Base-by-base conservation (phyloP, 1,284 basidiomycete genomes). In the Rhodotorula mucilaginosa region DNA sequence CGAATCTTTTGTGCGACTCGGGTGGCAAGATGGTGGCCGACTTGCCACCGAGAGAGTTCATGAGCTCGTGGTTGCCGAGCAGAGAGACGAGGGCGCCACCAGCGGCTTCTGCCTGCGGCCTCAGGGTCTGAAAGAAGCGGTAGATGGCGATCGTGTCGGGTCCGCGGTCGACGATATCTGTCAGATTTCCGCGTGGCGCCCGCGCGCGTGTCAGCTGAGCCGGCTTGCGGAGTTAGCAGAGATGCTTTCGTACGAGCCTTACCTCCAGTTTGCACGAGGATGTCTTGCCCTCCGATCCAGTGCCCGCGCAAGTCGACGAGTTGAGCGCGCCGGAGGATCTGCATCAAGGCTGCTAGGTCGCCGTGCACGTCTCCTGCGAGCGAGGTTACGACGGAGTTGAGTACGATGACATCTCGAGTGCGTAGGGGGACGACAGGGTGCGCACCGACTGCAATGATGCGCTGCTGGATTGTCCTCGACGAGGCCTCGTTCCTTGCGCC, bases 61-160 rank as follows among this genome's bases (percentile, higher is more conserved):
- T 69, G 85, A 87, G 88, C 79, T 92, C 91, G 74, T 93, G 91
- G 78, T 94, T 97, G n/a, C 94, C 94, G 39, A 96, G 82, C 69
- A 92, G 85, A 23, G 86, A 88, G 44, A 95, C 80, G 18, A 97
- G 85, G 15, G 84, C 84, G 0, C 91, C 93, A 2, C 92, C 92
- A 10, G 81, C 84, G 1, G 81, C 81, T 2, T 82, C 80, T 2
- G 93, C 93, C 80, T 96, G 88, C 15, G 83, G 84, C n/a, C 93
- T 87, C 19, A 97, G 84, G 58, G 83, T 83, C 71, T 93, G 91
- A 88, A 97, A 90, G 85, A 89, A 88, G 49, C 83, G 78, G 80
- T 90, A 96, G 31, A 96, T 84, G 65, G 87, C 86, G 61, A 93
- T 89, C 0, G 93, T 94, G 81, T 94, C 91, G 58, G 90, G 88